Conservation (phyloP, 371 early-diverging fungal genomes). For the Mortierella sp. region DNA sequence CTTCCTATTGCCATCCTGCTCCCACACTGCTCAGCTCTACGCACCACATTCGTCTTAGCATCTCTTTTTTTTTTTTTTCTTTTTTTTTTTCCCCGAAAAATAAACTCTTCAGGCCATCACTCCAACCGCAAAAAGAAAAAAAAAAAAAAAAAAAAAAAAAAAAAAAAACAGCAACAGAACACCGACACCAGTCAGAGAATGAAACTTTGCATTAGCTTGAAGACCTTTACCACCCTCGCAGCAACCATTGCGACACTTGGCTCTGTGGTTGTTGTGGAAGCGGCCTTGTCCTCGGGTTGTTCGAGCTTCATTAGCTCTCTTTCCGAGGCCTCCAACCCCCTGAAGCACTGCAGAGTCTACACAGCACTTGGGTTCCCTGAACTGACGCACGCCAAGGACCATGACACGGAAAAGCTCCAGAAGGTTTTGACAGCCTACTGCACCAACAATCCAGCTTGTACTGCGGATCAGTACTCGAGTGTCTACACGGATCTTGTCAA, state of each 20-base stretch:
- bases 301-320: conserved; percentile 7
- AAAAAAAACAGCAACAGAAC: no score
- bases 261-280: background rate
- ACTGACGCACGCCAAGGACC: conserved; percentile 14
- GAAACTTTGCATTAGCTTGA: no score
- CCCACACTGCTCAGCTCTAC: no score
- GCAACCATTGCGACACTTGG: background rate
- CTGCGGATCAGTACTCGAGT: conserved; percentile 8
- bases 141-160: no score
- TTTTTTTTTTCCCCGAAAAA: no score
- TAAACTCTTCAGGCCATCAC: no score
- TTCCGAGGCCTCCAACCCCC: conserved; percentile 3
- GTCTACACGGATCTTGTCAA: conserved; percentile 10
- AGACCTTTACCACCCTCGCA: no score
- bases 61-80: no score
- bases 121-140: no score
- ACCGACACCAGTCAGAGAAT: no score
- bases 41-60: no score
- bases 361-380: conserved; percentile 26
- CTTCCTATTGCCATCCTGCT: no score
- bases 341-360: conserved; percentile 21
- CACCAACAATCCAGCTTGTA: conserved; percentile 14
- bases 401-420: conserved; percentile 19
- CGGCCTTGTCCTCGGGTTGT: conserved; percentile 14
- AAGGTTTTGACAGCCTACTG: conserved; percentile 12